Evolutionary conservation across 495 filamentous ascomycete genomes (phyloP).

Genomic region (Pseudoneurospora amorphoporcata): DNA sequence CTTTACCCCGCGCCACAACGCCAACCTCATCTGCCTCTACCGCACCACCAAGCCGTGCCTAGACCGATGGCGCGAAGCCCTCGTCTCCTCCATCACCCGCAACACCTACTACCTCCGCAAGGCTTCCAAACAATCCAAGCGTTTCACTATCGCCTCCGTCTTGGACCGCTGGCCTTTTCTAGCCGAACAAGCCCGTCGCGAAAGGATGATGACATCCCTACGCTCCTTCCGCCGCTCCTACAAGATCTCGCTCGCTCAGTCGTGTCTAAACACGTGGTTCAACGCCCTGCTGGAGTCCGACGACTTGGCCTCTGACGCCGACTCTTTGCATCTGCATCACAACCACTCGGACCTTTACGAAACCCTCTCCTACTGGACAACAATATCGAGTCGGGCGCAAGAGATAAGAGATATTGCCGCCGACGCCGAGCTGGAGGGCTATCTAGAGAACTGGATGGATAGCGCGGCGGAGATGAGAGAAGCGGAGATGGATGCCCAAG

Average conservation of each 20-base stretch:
- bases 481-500: slow-evolving; percentile 12
- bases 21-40: slow-evolving; percentile 18
- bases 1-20: slow-evolving; percentile 9
- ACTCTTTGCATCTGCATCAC: slow-evolving; percentile 10
- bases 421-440: slow-evolving; percentile 19
- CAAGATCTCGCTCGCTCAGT: slow-evolving; percentile 17
- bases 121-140: slow-evolving; percentile 5
- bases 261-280: slow-evolving; percentile 14
- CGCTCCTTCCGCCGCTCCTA: slow-evolving; percentile 18
- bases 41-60: slow-evolving; percentile 16
- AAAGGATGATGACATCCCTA: slow-evolving; percentile 15
- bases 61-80: slow-evolving; percentile 15
- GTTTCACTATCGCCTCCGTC: slow-evolving; percentile 7
- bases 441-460: slow-evolving; percentile 10
- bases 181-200: slow-evolving; percentile 9
- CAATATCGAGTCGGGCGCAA: slow-evolving; percentile 1
- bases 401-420: slow-evolving; percentile 14
- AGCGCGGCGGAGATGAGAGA: slow-evolving; percentile 10
- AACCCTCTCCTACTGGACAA: slow-evolving; percentile 16
- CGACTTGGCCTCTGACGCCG: slow-evolving; percentile 9
- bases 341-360: slow-evolving; percentile 16
- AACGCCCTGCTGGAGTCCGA: slow-evolving; percentile 6
- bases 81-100: slow-evolving; percentile 1
- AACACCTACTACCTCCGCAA: slow-evolving; percentile 1
- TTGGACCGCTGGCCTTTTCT: slow-evolving; percentile 18